Base-by-base conservation (phyloP, 2,329 filamentous ascomycete genomes). In the Pyrenochaeta sp. region DNA sequence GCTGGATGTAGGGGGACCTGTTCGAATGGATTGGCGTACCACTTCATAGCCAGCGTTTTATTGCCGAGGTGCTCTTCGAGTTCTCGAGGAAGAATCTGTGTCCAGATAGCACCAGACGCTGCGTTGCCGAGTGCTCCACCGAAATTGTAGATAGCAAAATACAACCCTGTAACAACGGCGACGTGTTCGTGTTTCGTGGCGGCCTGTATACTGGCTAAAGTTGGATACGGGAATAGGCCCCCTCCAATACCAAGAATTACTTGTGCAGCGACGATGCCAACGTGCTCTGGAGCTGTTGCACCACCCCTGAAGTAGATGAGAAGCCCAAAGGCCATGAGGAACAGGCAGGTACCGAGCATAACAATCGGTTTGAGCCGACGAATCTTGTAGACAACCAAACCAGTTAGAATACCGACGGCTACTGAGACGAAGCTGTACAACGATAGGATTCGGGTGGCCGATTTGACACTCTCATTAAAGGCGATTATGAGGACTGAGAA, bases 241-340 rank as follows among this genome's bases (percentile, higher is more conserved):
- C 87, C 87, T 0, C 86, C 86, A 50, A 89, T 80, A 64, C 88
- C 88, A 1, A 90, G 80, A 5, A 90, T 76, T 7, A 89, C 78
- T 71, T 90, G 86, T 1, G 84, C 86, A 15, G 84, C 87, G 56
- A 90, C 85, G 54, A 90, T 80, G 28, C 88, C 88, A 1, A 82
- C 80, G 54, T 85, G 58, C 77, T 80, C 9, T 79, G 72, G 0
- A 65, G 25, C 36, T 1, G 72, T 77, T 0, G 78, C 67, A 5
- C 83, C 81, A 36, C 87, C 87, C n/a, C 88, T 85, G 78, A 81
- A 90, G 64, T 82, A 80, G 67, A 90, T 89, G 19, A 90, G 78
- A 0, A 90, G 80, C 9, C 87, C 88, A 61, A 89, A 90, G 0
- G 87, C 86, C n/a, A 88, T 85, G 67, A 87, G 79, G 78, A 87